These are phyloP conservation scores for Hypoxylon fuscum DNA, from an alignment of 495 filamentous ascomycete species.

Conservation along the genomic window DNA sequence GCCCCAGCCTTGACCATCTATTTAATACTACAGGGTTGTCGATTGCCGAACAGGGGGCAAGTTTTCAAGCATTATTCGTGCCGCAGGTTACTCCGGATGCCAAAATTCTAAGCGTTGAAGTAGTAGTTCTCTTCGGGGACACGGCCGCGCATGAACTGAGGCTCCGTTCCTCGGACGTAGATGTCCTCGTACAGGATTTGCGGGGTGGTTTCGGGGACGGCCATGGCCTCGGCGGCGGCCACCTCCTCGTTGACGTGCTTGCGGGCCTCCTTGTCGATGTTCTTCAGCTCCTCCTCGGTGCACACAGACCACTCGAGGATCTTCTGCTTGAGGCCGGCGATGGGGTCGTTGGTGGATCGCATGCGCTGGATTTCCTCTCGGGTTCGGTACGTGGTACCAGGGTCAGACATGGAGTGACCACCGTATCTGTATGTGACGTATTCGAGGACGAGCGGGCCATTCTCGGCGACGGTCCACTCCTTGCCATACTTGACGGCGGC, in stretches of 20 bases:
- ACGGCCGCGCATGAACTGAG: slow-evolving; percentile 86
- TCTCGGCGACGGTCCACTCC: slow-evolving; percentile 78
- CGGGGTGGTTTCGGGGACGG: slow-evolving; percentile 74
- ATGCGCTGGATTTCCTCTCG: slow-evolving; percentile 99
- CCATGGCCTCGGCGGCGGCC: slow-evolving; percentile 85
- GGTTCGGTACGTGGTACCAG: slow-evolving; percentile 97
- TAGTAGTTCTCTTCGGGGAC: slow-evolving; percentile 95
- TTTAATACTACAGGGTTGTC: slow-evolving; percentile 41
- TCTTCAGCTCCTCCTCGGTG: slow-evolving; percentile 96
- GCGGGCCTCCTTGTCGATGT: slow-evolving; percentile 90
- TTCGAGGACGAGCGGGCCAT: slow-evolving; percentile 94
- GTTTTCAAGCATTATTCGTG: slow-evolving; percentile 2
- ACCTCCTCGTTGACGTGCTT: slow-evolving; percentile 88
- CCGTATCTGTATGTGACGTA: slow-evolving; percentile 99
- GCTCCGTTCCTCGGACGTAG: slow-evolving; percentile 92
- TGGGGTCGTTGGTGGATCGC: slow-evolving; percentile 97
- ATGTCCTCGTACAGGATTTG: slow-evolving; percentile 96
- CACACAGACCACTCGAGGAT: slow-evolving; percentile 93
- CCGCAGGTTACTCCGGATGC: not conserved
- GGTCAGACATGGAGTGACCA: slow-evolving; percentile 99
- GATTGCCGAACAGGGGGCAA: not conserved
- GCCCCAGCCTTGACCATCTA: slow-evolving; percentile 36
- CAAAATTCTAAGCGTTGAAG: slow-evolving; percentile 53
- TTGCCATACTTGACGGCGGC: slow-evolving; percentile 92
- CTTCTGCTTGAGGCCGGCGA: slow-evolving; percentile 97